These are phyloP conservation scores for Brasilioporus rufonigricans DNA, from an alignment of 768 basidiomycete genomes.

Conservation along the genomic window DNA sequence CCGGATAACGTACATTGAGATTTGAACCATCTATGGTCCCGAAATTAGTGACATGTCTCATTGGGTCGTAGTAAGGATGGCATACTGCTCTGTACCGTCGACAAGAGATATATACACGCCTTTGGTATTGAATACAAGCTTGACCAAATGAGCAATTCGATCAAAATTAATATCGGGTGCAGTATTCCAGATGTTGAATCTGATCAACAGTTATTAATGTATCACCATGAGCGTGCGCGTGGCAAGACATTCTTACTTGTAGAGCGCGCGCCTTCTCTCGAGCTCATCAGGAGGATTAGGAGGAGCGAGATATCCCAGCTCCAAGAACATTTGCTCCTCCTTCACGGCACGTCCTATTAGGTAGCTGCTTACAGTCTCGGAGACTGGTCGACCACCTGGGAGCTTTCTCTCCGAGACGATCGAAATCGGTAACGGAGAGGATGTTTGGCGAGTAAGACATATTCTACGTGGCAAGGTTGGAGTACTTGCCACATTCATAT, in stretches of 20 bases:
- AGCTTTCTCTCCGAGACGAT: constrained; percentile 31
- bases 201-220: constrained; percentile 26
- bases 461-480: constrained; percentile 51
- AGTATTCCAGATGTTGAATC: constrained; percentile 90
- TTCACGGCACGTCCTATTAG: constrained; percentile 52
- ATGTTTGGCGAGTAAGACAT: constrained; percentile 59
- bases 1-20: constrained; percentile 64
- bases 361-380: constrained; percentile 32
- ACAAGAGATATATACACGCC: constrained; percentile 79
- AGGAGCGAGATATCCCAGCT: constrained; percentile 69
- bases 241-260: constrained; percentile 54
- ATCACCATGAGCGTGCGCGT: background rate
- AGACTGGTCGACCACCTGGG: constrained; percentile 32
- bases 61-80: constrained; percentile 6
- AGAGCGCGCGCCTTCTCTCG: constrained; percentile 78
- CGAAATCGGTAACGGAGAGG: constrained; percentile 57
- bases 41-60: constrained; percentile 9
- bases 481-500: constrained; percentile 35
- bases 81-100: constrained; percentile 83
- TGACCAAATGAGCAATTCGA: constrained; percentile 88
- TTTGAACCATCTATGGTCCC: constrained; percentile 72
- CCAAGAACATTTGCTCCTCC: constrained; percentile 65
- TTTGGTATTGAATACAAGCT: constrained; percentile 89
- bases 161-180: constrained; percentile 89
- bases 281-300: constrained; percentile 85